Evolutionary conservation across 805 yeast genomes (phyloP), one percentile per base, ranked within the genome.

Genomic region (Metschnikowia proteae): DNA sequence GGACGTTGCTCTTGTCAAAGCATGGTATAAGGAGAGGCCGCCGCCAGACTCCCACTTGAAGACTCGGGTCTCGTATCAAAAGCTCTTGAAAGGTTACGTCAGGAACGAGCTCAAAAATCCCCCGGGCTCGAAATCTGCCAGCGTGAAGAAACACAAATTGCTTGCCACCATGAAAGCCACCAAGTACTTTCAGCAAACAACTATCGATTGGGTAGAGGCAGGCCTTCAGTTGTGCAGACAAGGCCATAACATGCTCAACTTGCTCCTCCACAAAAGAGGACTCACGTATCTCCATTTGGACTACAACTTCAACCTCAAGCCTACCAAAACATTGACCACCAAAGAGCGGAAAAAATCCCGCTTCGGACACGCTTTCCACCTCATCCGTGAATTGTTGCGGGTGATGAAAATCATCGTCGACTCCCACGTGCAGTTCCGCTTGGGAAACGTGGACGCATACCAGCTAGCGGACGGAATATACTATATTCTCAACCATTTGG

Each of bases 151-250:
- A 56, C 74, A 78, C 5, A 76, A 80, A 35, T 68, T 94, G 10
- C 63, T 94, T 27, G 81, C 80, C 52, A 75, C 82, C 29, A 75
- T 94, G 55, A 81, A 82, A 49, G 74, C 78, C 40, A 94, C 99
- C 0, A 91, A 88, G 60, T 94, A 81, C 64, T 94, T 94, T 67
- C 96, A 89, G 61, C 84, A 87, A 58, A 92, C 99, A 0, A 78
- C 91, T 0, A 83, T 94, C 43, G 99, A 94, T 66, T 94, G 99
- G 99, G 94, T 92, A 3, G 99, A 94, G 65, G 99, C 98, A 1
- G 99, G 97, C 28, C 71, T 94, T 49, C 98, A 94, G 67, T 82
- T 94, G 2, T 87, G 96, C 60, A 79, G 82, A 34, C 99, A 94
- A 66, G 99, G 99, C 3, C 88, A 84, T 66, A 92, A 89, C 58